Conservation (phyloP, 108 stramenopile species). For the Pseudonitzschia delicatissima region DNA sequence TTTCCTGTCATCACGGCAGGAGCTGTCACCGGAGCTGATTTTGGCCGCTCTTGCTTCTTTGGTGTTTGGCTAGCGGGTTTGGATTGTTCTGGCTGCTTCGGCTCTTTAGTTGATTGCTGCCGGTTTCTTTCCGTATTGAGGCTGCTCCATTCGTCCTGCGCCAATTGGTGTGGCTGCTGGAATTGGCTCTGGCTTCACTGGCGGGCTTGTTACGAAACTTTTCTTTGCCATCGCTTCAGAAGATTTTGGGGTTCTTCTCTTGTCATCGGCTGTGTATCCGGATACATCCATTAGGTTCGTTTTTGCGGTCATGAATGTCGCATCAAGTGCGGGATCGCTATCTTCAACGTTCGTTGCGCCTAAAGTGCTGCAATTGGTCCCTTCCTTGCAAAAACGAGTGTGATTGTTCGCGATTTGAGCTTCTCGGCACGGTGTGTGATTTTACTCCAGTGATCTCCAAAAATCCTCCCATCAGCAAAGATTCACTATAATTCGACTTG, state of each 20-base stretch:
- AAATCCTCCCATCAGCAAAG: not conserved
- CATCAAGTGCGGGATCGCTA: slow-evolving; percentile 17
- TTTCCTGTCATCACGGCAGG: slow-evolving; percentile 32
- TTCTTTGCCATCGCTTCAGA: too few species aligned
- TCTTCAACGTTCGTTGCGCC: not conserved
- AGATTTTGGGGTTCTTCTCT: not conserved
- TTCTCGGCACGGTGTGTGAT: not conserved
- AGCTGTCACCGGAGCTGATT: slow-evolving; percentile 31
- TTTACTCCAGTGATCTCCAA: not conserved
- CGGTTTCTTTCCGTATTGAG: not conserved
- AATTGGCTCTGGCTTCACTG: not conserved
- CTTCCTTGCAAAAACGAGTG: not conserved
- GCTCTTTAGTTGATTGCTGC: not conserved
- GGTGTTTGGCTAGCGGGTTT: not conserved
- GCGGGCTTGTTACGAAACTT: too few species aligned
- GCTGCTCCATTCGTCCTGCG: not conserved
- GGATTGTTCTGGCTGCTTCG: not conserved
- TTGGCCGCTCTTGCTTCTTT: slow-evolving; percentile 7
- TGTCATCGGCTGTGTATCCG: slow-evolving; percentile 23
- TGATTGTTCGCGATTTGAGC: not conserved
- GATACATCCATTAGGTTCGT: slow-evolving; percentile 38
- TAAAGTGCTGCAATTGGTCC: too few species aligned
- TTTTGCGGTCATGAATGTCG: slow-evolving; percentile 31
- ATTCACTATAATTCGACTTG: not conserved
- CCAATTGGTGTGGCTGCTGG: not conserved